A percentile compares a stretch with the other conserved stretches of the same genome.
Conservation (phyloP, 371 early-diverging fungal species). For the Actinomortierella ambigua region DNA sequence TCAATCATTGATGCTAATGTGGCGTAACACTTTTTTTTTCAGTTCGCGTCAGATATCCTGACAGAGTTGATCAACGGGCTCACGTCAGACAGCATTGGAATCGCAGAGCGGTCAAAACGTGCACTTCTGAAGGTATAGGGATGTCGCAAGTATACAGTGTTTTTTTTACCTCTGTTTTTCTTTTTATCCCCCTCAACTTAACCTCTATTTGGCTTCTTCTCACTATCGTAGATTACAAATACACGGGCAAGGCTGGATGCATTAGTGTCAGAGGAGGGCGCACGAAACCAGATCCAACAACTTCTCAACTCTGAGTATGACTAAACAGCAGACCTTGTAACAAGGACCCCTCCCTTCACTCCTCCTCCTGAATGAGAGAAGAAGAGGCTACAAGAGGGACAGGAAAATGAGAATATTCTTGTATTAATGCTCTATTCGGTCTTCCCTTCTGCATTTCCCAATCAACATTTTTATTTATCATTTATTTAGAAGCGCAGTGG, state of each 20-base stretch:
- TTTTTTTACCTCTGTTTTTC: neutral
- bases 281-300: no score
- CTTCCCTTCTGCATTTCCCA: no score
- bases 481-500: conserved; percentile 13
- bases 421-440: no score
- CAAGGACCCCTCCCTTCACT: no score
- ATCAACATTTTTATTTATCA: neutral
- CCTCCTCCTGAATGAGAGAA: no score
- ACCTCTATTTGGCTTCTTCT: neutral
- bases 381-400: neutral
- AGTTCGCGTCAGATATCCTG: conserved; percentile 26
- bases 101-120: conserved; percentile 34
- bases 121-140: conserved; percentile 19
- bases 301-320: no score
- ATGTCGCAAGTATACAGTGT: no score
- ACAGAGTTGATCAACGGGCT: conserved; percentile 19
- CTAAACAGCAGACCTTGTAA: no score
- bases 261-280: no score
- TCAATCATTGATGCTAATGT: no score
- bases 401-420: neutral
- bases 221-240: neutral
- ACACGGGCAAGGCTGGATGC: no score
- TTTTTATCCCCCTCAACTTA: neutral
- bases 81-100: conserved; percentile 20
- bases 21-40: neutral